Evolutionary conservation across 108 stramenopile genomes (phyloP).

Genomic region (Conticribra guillardii): DNA sequence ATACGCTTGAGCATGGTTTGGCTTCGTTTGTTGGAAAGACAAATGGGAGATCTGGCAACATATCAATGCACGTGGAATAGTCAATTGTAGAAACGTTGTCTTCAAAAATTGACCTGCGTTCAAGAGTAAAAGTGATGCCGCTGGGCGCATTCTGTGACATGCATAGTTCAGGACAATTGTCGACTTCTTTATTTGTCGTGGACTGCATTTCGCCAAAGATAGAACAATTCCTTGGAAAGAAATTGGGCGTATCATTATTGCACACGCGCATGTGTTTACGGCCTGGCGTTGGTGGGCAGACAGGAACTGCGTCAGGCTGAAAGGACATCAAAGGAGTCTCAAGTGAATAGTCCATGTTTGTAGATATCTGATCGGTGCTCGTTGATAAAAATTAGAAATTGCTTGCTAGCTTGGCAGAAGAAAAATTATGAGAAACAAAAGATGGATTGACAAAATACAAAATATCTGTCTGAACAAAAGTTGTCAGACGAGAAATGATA

Average conservation of each 20-base stretch:
- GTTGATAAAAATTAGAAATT: not conserved
- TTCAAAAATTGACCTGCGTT: not conserved
- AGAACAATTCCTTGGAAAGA: slow-evolving; percentile 23
- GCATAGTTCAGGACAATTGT: not conserved
- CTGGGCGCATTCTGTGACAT: not conserved
- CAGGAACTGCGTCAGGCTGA: not conserved
- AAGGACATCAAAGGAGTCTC: not conserved
- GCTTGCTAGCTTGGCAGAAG: no score
- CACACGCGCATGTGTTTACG: not conserved
- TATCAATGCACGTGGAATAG: not conserved
- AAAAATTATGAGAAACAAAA: no score
- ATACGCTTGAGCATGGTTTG: not conserved
- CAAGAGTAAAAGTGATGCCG: not conserved
- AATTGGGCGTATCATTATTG: not conserved
- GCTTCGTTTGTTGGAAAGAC: not conserved
- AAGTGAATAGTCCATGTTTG: not conserved
- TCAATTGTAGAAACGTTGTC: slow-evolving; percentile 4
- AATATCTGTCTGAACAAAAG: no score
- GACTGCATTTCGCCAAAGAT: not conserved
- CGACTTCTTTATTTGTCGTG: not conserved
- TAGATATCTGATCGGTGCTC: not conserved
- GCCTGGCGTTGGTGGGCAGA: not conserved
- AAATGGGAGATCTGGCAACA: not conserved
- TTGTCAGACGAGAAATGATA: no score
- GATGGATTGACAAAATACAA: no score